A percentile compares a stretch with the other conserved stretches of the same genome.
phyloP scores from a whole-genome alignment of 768 basidiomycete species.

The Russula sp. region DNA sequence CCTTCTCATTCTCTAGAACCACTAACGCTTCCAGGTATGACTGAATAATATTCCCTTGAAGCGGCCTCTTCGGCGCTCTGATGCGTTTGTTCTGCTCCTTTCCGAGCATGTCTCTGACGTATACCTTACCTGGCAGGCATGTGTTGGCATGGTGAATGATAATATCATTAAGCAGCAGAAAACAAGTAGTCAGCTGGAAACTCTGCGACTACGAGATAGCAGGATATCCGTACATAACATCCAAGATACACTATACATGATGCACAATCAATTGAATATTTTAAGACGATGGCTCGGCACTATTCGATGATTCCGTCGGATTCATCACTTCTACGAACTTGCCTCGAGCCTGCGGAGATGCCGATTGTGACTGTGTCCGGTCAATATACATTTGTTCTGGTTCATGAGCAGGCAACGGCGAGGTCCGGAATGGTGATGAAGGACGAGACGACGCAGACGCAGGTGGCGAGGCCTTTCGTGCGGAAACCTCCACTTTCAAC shows the following conservation, averaged over 20 bases:
- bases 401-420: constrained; percentile 46
- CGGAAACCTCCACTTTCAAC: constrained; percentile 51
- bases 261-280: constrained; percentile 15
- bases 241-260: constrained; percentile 26
- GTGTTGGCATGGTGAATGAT: too few relatives aligned
- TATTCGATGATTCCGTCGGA: constrained; percentile 47
- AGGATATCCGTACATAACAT: constrained; percentile 27
- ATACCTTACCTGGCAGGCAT: too few relatives aligned
- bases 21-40: too few relatives aligned
- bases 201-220: constrained; percentile 15
- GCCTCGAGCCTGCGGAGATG: constrained; percentile 41
- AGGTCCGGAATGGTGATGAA: constrained; percentile 70
- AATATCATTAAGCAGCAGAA: constrained; percentile 14
- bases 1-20: too few relatives aligned
- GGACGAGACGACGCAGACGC: constrained; percentile 48
- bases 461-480: constrained; percentile 56
- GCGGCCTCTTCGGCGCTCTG: too few relatives aligned
- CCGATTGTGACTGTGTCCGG: constrained; percentile 43
- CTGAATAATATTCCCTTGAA: too few relatives aligned
- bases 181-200: constrained; percentile 14
- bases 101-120: too few relatives aligned
- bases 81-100: too few relatives aligned
- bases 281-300: constrained; percentile 36
- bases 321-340: constrained; percentile 55
- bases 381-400: constrained; percentile 52